Conservation (phyloP, 1,139 yeast genomes). For the Candida labiduridarum region DNA sequence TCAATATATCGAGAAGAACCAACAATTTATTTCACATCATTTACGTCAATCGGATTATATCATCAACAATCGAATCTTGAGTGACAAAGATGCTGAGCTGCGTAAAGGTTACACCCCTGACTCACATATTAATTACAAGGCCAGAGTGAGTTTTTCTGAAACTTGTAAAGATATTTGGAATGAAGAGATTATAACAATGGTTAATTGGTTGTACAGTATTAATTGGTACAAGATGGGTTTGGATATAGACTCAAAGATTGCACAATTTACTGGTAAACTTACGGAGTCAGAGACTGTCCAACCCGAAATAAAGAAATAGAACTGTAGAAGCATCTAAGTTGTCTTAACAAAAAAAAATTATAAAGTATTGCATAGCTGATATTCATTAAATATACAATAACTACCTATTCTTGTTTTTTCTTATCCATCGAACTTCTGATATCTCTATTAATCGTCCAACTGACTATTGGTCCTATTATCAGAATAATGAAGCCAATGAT, state of each 20-base stretch:
- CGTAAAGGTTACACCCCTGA: constrained; percentile 1
- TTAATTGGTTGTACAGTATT: constrained; percentile 64
- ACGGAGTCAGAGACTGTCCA: constrained; percentile 26
- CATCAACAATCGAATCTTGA: constrained; percentile 52
- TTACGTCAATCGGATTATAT: constrained; percentile 51
- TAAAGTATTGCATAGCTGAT: not conserved
- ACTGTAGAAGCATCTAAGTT: not conserved
- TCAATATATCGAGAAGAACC: constrained; percentile 54
- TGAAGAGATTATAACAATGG: constrained; percentile 66
- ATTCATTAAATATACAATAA: not conserved
- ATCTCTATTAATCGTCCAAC: constrained; percentile 55
- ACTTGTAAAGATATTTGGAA: constrained; percentile 84
- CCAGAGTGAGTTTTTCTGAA: constrained; percentile 46
- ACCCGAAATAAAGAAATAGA: not conserved
- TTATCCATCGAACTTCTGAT: constrained; percentile 34
- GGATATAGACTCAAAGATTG: constrained; percentile 37
- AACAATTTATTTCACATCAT: constrained; percentile 47
- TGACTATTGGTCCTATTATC: constrained; percentile 66
- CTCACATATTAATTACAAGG: constrained; percentile 19
- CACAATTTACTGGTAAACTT: constrained; percentile 34
- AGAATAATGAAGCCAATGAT: constrained; percentile 51
- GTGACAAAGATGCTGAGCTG: constrained; percentile 32
- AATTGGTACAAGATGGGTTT: constrained; percentile 51
- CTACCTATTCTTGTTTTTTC: constrained; percentile 13
- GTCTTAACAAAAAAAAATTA: too few relatives aligned